These are phyloP conservation scores for Tricholomella constricta DNA, from an alignment of 768 basidiomycete species.

Conservation along the genomic window DNA sequence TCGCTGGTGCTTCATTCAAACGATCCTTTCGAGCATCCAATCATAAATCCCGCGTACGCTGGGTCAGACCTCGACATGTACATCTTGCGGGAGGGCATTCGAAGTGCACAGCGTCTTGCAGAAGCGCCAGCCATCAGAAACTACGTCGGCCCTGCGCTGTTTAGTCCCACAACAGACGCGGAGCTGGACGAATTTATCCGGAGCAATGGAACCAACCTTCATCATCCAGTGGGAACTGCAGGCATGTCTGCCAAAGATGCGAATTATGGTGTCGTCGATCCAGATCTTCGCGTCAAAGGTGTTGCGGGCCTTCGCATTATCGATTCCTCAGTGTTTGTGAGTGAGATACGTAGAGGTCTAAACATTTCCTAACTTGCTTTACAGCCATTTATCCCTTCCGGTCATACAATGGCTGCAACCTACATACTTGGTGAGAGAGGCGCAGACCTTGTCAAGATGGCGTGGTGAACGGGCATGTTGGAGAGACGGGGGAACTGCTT, in stretches of 20 bases:
- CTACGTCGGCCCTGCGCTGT: conserved; percentile 4
- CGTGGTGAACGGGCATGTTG: too few species aligned
- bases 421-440: too few species aligned
- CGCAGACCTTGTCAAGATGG: too few species aligned
- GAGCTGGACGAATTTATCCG: conserved; percentile 31
- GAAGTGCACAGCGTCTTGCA: conserved; percentile 4
- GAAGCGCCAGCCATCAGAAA: conserved; percentile 3
- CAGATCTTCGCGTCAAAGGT: conserved; percentile 36
- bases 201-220: conserved; percentile 16
- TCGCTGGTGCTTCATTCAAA: conserved; percentile 8
- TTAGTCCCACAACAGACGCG: conserved; percentile 27
- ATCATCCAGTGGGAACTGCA: conserved; percentile 30
- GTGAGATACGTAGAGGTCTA: too few species aligned
- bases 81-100: conserved; percentile 11
- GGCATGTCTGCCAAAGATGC: conserved; percentile 22
- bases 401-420: too few species aligned
- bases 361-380: too few species aligned
- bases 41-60: conserved; percentile 32
- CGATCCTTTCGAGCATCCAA: conserved; percentile 12
- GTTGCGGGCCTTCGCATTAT: conserved; percentile 35
- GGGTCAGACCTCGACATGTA: conserved; percentile 15
- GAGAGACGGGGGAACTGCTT: too few species aligned
- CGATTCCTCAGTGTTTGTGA: conserved; percentile 31
- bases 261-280: conserved; percentile 16
- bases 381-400: too few species aligned